Conservation (phyloP, 2,329 filamentous ascomycete species). For the Madurella mycetomatis region DNA sequence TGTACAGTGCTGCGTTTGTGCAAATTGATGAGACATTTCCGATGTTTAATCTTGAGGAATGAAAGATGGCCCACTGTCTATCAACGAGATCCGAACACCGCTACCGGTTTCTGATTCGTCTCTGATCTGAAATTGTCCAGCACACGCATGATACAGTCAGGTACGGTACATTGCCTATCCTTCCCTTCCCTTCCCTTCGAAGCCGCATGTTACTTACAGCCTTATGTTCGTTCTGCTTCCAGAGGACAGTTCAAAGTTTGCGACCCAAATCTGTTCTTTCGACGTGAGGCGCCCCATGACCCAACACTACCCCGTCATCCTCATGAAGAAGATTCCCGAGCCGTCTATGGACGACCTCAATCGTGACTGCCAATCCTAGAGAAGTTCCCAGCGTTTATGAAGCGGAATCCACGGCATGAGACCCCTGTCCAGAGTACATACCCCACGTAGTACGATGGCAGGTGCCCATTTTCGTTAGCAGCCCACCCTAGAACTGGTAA, state of each 20-base stretch:
- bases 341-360: neutral
- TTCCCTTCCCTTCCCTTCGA: neutral
- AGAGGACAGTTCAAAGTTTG: neutral
- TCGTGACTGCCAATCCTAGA: neutral
- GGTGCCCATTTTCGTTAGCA: slow-evolving; percentile 12
- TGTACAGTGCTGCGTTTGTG: too few species aligned
- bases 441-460: slow-evolving; percentile 2
- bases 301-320: neutral
- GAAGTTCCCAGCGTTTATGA: neutral
- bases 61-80: too few species aligned
- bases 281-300: neutral
- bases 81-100: too few species aligned
- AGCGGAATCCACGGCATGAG: neutral
- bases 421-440: neutral
- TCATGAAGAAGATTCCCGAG: neutral
- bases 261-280: neutral
- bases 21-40: too few species aligned
- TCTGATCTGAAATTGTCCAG: too few species aligned
- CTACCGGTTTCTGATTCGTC: too few species aligned
- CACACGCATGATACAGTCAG: too few species aligned
- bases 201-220: neutral
- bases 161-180: neutral
- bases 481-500: slow-evolving; percentile 3
- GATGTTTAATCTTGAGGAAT: too few species aligned
- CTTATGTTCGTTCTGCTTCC: neutral